Evolutionary conservation across 768 basidiomycete species (phyloP).

Genomic region (Pisolithus albus): DNA sequence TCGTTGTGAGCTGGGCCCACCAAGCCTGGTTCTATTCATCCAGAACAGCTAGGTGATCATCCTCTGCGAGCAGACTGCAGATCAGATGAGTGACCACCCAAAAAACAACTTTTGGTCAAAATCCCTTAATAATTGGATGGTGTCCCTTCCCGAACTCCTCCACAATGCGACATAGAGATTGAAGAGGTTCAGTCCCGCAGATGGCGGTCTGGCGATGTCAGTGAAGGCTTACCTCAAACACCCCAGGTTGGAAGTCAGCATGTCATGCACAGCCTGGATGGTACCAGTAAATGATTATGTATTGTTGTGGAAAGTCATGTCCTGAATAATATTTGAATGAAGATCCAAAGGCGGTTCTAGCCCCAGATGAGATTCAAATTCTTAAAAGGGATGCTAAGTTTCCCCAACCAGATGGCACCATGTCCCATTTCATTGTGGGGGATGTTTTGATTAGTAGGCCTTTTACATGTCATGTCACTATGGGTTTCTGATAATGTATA

Average conservation of each 20-base stretch:
- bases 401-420: constrained; percentile 32
- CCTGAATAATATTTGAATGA: background rate
- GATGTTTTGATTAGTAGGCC: constrained; percentile 51
- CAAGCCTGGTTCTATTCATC: too few relatives aligned
- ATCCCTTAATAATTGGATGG: too few relatives aligned
- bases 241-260: constrained; percentile 45
- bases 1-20: too few relatives aligned
- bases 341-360: constrained; percentile 50
- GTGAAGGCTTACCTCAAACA: constrained; percentile 37
- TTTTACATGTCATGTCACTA: background rate
- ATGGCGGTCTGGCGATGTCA: too few relatives aligned
- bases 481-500: background rate
- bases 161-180: too few relatives aligned
- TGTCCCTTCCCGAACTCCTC: too few relatives aligned
- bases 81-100: too few relatives aligned
- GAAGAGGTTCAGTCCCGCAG: too few relatives aligned
- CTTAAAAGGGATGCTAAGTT: constrained; percentile 43
- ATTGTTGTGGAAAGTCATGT: background rate
- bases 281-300: constrained; percentile 36
- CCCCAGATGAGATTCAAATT: constrained; percentile 51
- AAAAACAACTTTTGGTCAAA: too few relatives aligned
- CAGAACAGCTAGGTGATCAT: too few relatives aligned
- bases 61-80: too few relatives aligned
- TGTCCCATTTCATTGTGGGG: constrained; percentile 46
- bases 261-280: constrained; percentile 56